Evolutionary conservation across 1,139 yeast species (phyloP), one percentile per base, ranked within the genome.

Genomic region (Diutina sp.): DNA sequence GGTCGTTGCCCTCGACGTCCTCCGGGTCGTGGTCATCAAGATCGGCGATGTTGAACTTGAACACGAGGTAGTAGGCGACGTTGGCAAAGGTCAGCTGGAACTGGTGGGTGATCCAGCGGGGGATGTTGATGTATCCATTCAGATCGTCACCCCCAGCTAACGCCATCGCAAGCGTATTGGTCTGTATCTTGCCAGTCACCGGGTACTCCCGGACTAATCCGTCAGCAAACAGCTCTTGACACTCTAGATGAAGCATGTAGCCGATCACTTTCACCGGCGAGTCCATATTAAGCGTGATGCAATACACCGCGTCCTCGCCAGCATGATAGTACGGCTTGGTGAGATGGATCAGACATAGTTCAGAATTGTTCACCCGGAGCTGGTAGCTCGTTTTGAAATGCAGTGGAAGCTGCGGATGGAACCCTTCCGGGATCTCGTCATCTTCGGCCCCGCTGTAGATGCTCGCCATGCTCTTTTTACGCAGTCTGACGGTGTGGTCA

Each of bases 111-210:
- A 50, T 6, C 44, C 45, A 50, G 32, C 53, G 12, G 8, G 53
- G 53, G n/a, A 50, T 30, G 16, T 50, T 50, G n/a, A 50, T 30
- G 44, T 32, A 32, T 4, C 53, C 53, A 18, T 16, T 30, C 53
- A 32, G 44, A 16, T 16, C 44, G 7, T 32, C 28, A 9, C 53
- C 53, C 11, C 44, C 44, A 4, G 28, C 21, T 5, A 50, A 4
- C 2, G 53, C 53, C 53, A 50, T 50, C 29, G 53, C 53, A 4
- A 50, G 8, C 21, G 53, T 50, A 18, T 50, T 50, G 53, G 53
- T 32, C 4, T 32, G 41, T 11, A 50, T 30, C n/a, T n/a, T 18
- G 4, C 53, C 45, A 4, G 44, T 30, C 44, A 50, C 44, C 25
- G 53, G 53, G 21, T 50, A 50, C n/a, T 18, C 18, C 6, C 45